phyloP scores from a whole-genome alignment of 345 rosid species.

The Anastatica hierochuntica region DNA sequence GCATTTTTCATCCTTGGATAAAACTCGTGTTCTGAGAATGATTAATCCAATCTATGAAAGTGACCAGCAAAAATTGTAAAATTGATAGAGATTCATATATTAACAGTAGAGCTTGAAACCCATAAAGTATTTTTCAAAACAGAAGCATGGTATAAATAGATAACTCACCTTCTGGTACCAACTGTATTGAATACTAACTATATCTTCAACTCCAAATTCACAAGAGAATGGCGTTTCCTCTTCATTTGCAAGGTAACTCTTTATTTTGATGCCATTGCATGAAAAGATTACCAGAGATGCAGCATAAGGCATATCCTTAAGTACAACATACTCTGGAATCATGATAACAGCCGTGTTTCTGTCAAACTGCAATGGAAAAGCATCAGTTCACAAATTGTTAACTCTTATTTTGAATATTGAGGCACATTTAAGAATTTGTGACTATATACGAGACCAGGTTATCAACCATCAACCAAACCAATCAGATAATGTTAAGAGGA shows the following conservation, averaged over 20 bases:
- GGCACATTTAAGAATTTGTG: background rate
- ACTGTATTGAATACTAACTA: conserved; percentile 45
- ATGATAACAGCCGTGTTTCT: conserved; percentile 30
- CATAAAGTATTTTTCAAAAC: conserved; percentile 1
- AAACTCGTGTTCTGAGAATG: conserved; percentile 40
- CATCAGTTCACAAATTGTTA: conserved; percentile 8
- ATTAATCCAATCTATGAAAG: conserved; percentile 48
- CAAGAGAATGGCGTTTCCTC: conserved; percentile 31
- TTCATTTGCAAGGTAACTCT: conserved; percentile 28
- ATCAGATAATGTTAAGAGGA: too few species aligned
- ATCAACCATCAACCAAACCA: too few species aligned
- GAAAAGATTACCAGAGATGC: conserved; percentile 52
- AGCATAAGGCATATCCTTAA: conserved; percentile 32
- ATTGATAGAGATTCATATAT: background rate
- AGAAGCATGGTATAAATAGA: background rate
- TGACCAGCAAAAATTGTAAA: too few species aligned
- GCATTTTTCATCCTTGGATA: conserved; percentile 35
- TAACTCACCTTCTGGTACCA: conserved; percentile 62
- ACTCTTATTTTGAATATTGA: conserved; percentile 6
- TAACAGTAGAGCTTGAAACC: background rate
- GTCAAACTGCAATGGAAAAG: conserved; percentile 44
- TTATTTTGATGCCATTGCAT: conserved; percentile 37
- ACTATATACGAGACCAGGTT: too few species aligned
- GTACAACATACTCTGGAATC: conserved; percentile 50
- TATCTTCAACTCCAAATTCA: conserved; percentile 64